phyloP scores from a whole-genome alignment of 2,329 filamentous ascomycete genomes.

The Ascomycota sp. region DNA sequence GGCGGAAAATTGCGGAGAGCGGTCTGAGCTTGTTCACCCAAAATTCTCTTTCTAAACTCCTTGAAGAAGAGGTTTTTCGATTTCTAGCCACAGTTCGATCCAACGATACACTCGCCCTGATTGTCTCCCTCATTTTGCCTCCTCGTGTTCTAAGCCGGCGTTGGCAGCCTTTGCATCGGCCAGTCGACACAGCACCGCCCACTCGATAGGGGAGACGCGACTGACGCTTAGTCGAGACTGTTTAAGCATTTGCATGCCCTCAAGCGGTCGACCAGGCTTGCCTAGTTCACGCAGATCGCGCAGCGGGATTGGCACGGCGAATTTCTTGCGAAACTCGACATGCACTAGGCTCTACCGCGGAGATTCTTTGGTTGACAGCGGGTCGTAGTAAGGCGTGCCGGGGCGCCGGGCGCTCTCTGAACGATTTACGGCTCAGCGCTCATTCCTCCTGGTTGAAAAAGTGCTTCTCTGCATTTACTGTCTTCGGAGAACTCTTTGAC shows the following conservation, averaged over 20 bases:
- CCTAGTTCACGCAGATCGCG: constrained; percentile 49
- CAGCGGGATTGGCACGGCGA: constrained; percentile 48
- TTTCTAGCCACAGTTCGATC: no score
- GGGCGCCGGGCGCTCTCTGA: constrained; percentile 13
- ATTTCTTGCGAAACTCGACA: constrained; percentile 72
- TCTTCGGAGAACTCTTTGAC: constrained; percentile 70
- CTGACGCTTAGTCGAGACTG: constrained; percentile 68
- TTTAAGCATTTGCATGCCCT: constrained; percentile 66
- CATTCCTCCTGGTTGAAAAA: background rate
- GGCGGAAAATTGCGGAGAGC: no score
- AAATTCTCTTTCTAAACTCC: no score
- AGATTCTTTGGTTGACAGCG: constrained; percentile 37
- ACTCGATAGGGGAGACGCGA: constrained; percentile 42
- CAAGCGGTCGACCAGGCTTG: constrained; percentile 33
- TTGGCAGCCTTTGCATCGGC: constrained; percentile 22
- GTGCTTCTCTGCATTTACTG: constrained; percentile 32
- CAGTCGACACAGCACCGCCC: constrained; percentile 37
- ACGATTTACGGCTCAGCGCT: background rate
- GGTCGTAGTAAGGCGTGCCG: constrained; percentile 56
- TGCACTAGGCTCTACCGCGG: constrained; percentile 71
- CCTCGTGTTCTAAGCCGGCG: constrained; percentile 17
- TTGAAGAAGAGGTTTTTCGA: no score
- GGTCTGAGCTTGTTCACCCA: no score
- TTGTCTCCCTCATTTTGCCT: background rate
- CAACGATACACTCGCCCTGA: no score